Base-by-base conservation (phyloP, 1,284 basidiomycete species). In the Rhizopogon parksii region DNA sequence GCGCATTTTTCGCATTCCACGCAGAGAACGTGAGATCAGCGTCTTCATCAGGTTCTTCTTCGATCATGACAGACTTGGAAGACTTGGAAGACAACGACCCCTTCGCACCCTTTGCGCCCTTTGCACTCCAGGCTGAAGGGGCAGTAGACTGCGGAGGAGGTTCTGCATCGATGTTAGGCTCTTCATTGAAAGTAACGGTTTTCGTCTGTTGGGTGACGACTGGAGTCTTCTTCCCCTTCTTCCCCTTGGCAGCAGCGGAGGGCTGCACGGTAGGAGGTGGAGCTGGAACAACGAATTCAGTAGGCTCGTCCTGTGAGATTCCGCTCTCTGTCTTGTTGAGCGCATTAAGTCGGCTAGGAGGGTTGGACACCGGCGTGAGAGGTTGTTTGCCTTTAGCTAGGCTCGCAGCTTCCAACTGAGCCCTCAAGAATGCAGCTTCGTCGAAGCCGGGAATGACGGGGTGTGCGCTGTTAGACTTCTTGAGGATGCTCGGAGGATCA, bases 41-140 rank as follows among this genome's bases (percentile, higher is more conserved):
- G 34, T 77, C 76, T n/a, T 74, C 71, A 40, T 77, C 74, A 0
- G 68, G 65, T 14, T 75, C 70, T 47, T 78, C 76, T 52, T 72
- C 69, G n/a, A 78, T 67, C n/a, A 67, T 74, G 40, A 73, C 72
- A 15, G 63, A 64, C 56, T 71, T 68, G 19, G 60, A 52, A 46
- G 55, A 64, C 45, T 64, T 64, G 30, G 48, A 34, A 1, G 51
- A 40, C 36, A 62, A 61, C 57, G 62, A 62, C 36, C 53, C 27
- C 6, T 50, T 54, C 0, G 51, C 46, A 36, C 67, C 63, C 52
- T 66, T 74, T 51, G 63, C 19, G 19, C 32, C 40, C 34, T 9
- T 15, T n/a, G n/a, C 56, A 2, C 45, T 46, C 55, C 46, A 57
- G 12, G 34, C 17, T 19, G 55, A 19, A 1, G 50, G 50, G 21